Conservation (phyloP, 805 yeast species). For the Clavispora carvajalis region DNA sequence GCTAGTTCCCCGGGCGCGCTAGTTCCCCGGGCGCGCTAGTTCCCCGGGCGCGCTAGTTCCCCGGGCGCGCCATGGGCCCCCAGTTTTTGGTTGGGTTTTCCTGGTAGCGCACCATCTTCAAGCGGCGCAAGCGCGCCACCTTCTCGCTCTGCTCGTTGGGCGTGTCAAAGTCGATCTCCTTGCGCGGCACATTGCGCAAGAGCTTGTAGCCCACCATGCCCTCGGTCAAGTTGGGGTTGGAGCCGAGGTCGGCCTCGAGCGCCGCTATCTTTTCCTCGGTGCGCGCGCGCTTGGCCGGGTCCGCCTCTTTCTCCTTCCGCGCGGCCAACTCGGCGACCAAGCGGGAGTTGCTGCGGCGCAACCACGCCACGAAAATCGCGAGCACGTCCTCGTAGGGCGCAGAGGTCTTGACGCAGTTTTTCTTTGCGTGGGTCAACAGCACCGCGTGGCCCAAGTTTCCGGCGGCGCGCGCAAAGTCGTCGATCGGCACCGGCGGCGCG, state of each 20-base stretch:
- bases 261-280: slow-evolving; percentile 15
- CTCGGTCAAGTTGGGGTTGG: slow-evolving; percentile 36
- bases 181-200: slow-evolving; percentile 34
- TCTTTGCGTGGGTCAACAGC: slow-evolving; percentile 84
- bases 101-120: slow-evolving; percentile 83
- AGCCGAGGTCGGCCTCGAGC: slow-evolving; percentile 27
- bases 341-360: slow-evolving; percentile 25
- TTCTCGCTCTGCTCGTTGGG: slow-evolving; percentile 52
- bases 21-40: not conserved
- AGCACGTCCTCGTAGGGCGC: slow-evolving; percentile 83
- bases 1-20: not conserved
- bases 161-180: slow-evolving; percentile 54
- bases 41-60: slow-evolving; percentile 5
- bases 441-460: slow-evolving; percentile 80
- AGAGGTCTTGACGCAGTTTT: slow-evolving; percentile 81
- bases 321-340: slow-evolving; percentile 18
- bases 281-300: slow-evolving; percentile 11
- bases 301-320: slow-evolving; percentile 9
- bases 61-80: slow-evolving; percentile 93
- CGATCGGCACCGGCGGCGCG: slow-evolving; percentile 78
- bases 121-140: slow-evolving; percentile 58
- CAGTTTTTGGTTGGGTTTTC: slow-evolving; percentile 91
- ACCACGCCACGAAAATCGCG: slow-evolving; percentile 65
- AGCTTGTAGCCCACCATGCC: slow-evolving; percentile 52
- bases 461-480: slow-evolving; percentile 67